phyloP scores from a whole-genome alignment of 345 rosid genomes.

The Ricinus communis region DNA sequence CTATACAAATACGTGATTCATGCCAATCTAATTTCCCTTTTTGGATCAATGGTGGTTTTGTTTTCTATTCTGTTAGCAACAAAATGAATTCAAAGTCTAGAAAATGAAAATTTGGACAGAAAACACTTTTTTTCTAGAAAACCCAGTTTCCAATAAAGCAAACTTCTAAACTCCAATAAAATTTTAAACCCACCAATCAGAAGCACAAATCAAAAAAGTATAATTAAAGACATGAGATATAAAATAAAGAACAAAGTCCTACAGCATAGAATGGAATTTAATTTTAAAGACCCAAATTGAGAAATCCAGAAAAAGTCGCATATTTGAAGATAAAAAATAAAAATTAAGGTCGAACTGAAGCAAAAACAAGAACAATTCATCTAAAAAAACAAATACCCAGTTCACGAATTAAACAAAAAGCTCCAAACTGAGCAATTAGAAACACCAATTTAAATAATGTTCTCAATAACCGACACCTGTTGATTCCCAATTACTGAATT shows the following conservation, averaged over 20 bases:
- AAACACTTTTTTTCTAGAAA: background rate
- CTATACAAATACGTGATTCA: no score
- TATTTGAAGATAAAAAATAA: no score
- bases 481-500: background rate
- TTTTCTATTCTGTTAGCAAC: no score
- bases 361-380: slow-evolving; percentile 5
- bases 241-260: slow-evolving; percentile 4
- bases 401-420: background rate
- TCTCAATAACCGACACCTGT: background rate
- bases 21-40: background rate
- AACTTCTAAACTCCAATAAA: background rate
- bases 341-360: background rate
- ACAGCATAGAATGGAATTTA: background rate
- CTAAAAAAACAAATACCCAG: slow-evolving; percentile 20
- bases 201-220: background rate
- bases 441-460: no score
- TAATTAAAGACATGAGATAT: no score
- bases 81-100: background rate
- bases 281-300: slow-evolving; percentile 2
- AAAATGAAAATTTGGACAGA: background rate
- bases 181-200: slow-evolving; percentile 28
- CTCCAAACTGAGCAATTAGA: no score
- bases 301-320: slow-evolving; percentile 31
- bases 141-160: slow-evolving; percentile 4
- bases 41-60: background rate